Evolutionary conservation across 352 stramenopile species (phyloP).

Genomic region (Phytophthora podocarpi): DNA sequence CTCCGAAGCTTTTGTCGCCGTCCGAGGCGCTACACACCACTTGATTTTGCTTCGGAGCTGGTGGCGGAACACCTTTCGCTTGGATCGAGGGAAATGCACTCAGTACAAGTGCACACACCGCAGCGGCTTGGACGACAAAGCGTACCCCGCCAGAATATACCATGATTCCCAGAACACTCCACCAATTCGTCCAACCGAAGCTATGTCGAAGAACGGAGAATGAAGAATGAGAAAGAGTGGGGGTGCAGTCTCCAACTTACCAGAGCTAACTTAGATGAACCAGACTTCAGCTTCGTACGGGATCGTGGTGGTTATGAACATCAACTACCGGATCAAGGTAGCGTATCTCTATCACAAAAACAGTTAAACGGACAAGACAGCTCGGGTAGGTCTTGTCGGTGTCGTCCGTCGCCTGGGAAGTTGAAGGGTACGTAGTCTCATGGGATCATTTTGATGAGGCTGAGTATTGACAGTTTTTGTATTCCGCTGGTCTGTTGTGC

Average conservation of each 20-base stretch:
- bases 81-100: conserved; percentile 4
- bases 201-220: conserved; percentile 13
- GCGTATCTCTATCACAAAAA: neutral
- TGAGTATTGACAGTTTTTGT: no score
- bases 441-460: conserved; percentile 19
- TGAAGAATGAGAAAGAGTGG: conserved; percentile 31
- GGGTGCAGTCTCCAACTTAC: no score
- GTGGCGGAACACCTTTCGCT: neutral
- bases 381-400: no score
- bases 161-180: conserved; percentile 5
- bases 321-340: neutral
- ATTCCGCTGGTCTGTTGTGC: no score
- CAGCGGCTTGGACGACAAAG: conserved; percentile 15
- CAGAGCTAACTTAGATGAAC: no score
- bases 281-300: no score
- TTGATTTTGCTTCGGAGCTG: neutral
- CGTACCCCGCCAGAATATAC: conserved; percentile 19
- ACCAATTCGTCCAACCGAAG: neutral
- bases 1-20: conserved; percentile 35
- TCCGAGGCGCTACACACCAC: conserved; percentile 28
- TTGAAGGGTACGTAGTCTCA: no score
- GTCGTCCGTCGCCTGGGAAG: no score
- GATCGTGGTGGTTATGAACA: no score
- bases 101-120: conserved; percentile 11
- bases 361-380: conserved; percentile 4